Evolutionary conservation across 2,329 filamentous ascomycete genomes (phyloP).

Genomic region (Penicillium sp.): DNA sequence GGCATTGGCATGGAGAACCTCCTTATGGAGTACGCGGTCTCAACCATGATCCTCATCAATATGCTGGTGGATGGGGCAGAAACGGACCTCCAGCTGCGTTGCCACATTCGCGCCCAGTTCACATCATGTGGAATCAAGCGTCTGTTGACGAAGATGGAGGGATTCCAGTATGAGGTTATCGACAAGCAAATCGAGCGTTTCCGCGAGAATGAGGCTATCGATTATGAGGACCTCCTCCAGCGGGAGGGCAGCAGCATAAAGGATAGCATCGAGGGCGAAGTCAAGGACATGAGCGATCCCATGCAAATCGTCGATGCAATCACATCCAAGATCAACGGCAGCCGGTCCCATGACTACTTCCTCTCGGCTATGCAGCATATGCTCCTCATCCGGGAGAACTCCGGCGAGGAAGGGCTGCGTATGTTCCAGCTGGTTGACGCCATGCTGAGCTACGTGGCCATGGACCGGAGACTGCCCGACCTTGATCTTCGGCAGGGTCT

Average conservation of each 20-base stretch:
- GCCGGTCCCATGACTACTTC: conserved; percentile 90
- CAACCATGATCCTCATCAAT: conserved; percentile 91
- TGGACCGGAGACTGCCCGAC: conserved; percentile 92
- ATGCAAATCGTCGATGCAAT: conserved; percentile 93
- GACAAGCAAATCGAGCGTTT: conserved; percentile 97
- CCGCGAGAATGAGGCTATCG: conserved; percentile 90
- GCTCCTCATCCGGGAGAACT: conserved; percentile 85
- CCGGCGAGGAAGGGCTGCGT: conserved; percentile 83
- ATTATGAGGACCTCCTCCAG: conserved; percentile 96
- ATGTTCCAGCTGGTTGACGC: conserved; percentile 98
- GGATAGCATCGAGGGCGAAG: conserved; percentile 79
- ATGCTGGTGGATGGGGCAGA: conserved; percentile 93
- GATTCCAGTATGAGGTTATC: conserved; percentile 95
- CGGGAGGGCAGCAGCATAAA: conserved; percentile 86
- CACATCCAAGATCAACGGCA: conserved; percentile 77
- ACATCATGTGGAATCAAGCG: conserved; percentile 94
- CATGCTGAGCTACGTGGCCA: conserved; percentile 99
- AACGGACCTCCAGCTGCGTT: conserved; percentile 82
- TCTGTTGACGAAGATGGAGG: conserved; percentile 94
- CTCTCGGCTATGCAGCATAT: conserved; percentile 93
- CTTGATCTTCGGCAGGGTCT: conserved; percentile 98
- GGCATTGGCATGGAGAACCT: conserved; percentile 98
- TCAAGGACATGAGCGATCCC: conserved; percentile 90
- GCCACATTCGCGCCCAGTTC: conserved; percentile 94
- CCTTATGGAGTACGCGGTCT: conserved; percentile 97